phyloP scores from a whole-genome alignment of 768 basidiomycete genomes.

The Holtermanniella nyarrowii region DNA sequence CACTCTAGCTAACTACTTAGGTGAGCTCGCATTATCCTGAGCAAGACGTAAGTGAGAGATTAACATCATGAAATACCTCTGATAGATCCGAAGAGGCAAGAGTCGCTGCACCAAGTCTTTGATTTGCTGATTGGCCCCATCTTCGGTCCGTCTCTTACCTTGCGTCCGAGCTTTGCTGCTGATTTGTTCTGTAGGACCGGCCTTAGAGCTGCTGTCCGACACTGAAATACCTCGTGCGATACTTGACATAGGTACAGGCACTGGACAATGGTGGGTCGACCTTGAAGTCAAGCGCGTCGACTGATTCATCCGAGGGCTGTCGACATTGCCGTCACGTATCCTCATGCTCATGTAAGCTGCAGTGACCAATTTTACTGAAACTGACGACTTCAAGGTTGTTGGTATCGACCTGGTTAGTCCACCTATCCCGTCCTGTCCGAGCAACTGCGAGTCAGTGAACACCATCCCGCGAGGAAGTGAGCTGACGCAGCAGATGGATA shows the following conservation, averaged over 20 bases:
- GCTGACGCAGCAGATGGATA: neutral
- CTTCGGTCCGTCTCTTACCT: neutral
- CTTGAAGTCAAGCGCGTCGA: neutral
- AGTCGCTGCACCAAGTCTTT: neutral
- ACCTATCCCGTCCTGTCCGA: neutral
- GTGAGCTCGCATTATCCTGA: neutral
- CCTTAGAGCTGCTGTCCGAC: neutral
- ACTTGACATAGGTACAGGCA: neutral
- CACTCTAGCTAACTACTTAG: neutral
- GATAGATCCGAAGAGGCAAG: neutral
- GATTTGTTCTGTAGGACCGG: no score
- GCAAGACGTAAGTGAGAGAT: neutral
- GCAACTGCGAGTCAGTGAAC: neutral
- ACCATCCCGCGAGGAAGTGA: neutral
- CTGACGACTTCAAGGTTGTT: neutral
- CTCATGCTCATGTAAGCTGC: neutral
- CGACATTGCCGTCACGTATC: neutral
- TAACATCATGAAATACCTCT: neutral
- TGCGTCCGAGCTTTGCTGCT: no score
- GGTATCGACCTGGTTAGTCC: slow-evolving; percentile 1
- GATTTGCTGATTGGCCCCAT: neutral
- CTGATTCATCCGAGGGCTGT: neutral
- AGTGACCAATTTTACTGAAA: neutral
- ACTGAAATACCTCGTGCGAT: neutral
- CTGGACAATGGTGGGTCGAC: neutral